Percentiles rank a stretch among this genome's conserved stretches.
These are phyloP conservation scores for Eurotiales sp. DNA, from an alignment of 2,329 filamentous ascomycete genomes.

Conservation along the genomic window DNA sequence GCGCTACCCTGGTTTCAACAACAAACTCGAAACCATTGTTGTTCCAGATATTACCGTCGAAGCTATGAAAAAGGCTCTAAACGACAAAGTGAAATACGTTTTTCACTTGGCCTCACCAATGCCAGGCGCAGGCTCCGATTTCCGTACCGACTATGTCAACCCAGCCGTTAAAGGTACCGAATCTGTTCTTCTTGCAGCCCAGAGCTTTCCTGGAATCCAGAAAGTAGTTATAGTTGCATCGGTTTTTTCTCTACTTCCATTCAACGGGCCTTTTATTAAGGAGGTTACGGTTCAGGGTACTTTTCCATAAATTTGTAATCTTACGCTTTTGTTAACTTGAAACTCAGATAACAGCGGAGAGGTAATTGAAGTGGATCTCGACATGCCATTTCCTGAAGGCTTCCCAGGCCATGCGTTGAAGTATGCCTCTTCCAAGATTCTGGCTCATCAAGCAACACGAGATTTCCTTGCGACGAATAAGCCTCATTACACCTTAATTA, in stretches of 20 bases:
- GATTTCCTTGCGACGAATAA: conserved; percentile 17
- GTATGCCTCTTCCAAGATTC: conserved; percentile 22
- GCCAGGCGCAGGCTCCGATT: not conserved
- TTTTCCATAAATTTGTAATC: not conserved
- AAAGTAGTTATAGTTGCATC: conserved; percentile 19
- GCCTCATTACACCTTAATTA: conserved; percentile 21
- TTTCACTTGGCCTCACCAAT: conserved; percentile 22
- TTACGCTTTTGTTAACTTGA: not conserved
- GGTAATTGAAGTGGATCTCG: no score
- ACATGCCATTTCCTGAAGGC: no score
- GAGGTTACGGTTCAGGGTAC: not conserved
- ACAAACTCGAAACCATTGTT: conserved; percentile 16
- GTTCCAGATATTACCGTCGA: conserved; percentile 19
- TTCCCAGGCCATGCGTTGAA: no score
- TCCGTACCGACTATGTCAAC: conserved; percentile 17
- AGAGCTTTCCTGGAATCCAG: conserved; percentile 20
- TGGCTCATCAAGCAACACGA: conserved; percentile 22
- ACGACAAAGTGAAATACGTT: conserved; percentile 17
- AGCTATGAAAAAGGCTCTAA: conserved; percentile 13
- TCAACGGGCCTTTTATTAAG: not conserved
- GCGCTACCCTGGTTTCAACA: conserved; percentile 7
- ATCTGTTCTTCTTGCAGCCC: conserved; percentile 16
- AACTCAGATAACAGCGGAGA: not conserved
- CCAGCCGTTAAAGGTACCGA: conserved; percentile 23
- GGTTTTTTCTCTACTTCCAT: not conserved